Evolutionary conservation across 495 filamentous ascomycete genomes (phyloP).

Genomic region (Aspergillus sclerotiicarbonarius): DNA sequence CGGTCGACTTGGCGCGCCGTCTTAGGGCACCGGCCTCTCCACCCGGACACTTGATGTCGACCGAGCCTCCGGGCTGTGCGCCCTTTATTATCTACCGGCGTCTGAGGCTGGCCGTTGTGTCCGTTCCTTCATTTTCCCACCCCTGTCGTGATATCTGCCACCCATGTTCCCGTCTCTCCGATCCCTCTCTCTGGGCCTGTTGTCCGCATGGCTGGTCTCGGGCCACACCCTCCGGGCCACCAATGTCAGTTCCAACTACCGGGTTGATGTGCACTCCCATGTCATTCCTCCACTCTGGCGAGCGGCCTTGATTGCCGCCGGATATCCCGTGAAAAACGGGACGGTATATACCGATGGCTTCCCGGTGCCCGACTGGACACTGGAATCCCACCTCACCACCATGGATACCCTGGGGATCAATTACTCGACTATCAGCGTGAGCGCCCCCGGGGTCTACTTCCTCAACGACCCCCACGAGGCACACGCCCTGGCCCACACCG

Average conservation of each 20-base stretch:
- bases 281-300: conserved; percentile 30
- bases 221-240: neutral
- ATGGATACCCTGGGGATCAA: conserved; percentile 42
- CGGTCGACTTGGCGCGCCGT: too few species aligned
- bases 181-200: neutral
- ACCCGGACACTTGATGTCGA: too few species aligned
- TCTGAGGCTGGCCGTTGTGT: too few species aligned
- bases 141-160: too few species aligned
- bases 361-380: conserved; percentile 36
- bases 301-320: conserved; percentile 24
- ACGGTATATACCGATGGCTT: conserved; percentile 19
- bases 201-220: neutral
- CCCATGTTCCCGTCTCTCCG: neutral
- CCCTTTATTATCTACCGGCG: too few species aligned
- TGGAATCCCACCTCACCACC: conserved; percentile 39
- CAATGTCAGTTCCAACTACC: conserved; percentile 5
- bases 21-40: too few species aligned
- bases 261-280: conserved; percentile 39
- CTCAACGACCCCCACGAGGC: conserved; percentile 24
- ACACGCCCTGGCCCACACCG: conserved; percentile 12
- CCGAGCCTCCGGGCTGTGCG: too few species aligned
- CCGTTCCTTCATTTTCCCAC: too few species aligned
- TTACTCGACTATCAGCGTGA: conserved; percentile 49
- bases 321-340: conserved; percentile 36
- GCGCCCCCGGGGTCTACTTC: conserved; percentile 46